Evolutionary conservation across 2,329 filamentous ascomycete genomes (phyloP), one percentile per base, ranked within the genome.

Genomic region (Ophiostoma sp.): DNA sequence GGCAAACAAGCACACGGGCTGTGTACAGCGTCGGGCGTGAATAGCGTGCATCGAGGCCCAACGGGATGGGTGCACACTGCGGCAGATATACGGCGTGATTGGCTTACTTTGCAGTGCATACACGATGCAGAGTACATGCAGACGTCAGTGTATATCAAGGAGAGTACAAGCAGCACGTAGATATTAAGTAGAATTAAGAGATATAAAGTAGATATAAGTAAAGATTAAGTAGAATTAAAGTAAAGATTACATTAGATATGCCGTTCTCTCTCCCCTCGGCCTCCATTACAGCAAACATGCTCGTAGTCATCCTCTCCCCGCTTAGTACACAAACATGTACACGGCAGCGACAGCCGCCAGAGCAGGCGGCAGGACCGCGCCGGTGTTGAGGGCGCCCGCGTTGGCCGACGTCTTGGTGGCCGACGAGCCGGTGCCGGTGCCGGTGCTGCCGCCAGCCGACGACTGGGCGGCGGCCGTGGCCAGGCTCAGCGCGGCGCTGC

Each of bases 301-400:
- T n/a, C 27, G 27, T n/a, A 48, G 15, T 62, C 39, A n/a, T 41
- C 8, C 15, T 41, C 39, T 15, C 11, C 39, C 67, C 35, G 23
- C 57, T 62, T 62, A 65, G 64, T 72, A 68, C 3, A 67, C 48
- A 44, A 71, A 48, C 39, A 67, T 54, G 67, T 70, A 72, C 35
- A 72, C 68, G n/a, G 52, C 39, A 17, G 60, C 71, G 4, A 52
- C 62, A 0, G 71, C 71, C 15, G 71, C 69, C 13, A 72, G 67
- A 10, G 68, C 71, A 31, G 71, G 71, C 31, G 13, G 27, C 67
- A 54, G 67, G 39, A 31, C 11, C 20, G 41, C 39, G 17, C 41
- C 15, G 13, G 27, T 36, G n/a, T 60, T 54, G 48, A 65, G 15
- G 31, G 11, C 31, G 52, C 60, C 15, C 11, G 62, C 62, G 35